Evolutionary conservation across 768 basidiomycete species (phyloP).

Genomic region (Gautieria morchelliformis): DNA sequence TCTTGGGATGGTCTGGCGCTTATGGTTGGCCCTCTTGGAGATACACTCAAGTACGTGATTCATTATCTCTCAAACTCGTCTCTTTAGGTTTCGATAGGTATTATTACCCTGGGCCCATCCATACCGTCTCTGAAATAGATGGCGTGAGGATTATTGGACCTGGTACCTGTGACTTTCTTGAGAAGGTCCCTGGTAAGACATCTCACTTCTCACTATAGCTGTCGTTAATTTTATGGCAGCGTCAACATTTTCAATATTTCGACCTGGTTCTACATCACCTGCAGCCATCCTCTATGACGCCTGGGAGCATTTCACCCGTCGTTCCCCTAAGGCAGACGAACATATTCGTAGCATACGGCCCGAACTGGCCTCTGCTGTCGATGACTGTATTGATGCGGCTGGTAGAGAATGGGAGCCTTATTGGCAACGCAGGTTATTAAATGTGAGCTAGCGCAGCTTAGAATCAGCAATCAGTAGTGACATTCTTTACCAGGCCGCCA

Average conservation of each 20-base stretch:
- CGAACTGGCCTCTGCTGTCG: conserved; percentile 78
- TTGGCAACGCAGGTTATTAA: conserved; percentile 83
- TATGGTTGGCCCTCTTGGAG: conserved; percentile 89
- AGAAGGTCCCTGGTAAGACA: conserved; percentile 80
- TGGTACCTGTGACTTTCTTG: conserved; percentile 77
- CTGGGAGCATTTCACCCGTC: conserved; percentile 74
- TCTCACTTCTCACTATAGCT: not conserved
- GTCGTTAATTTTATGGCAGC: conserved; percentile 31
- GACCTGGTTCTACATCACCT: conserved; percentile 86
- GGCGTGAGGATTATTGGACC: conserved; percentile 79
- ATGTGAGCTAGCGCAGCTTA: conserved; percentile 35
- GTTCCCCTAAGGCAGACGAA: conserved; percentile 89
- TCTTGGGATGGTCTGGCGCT: conserved; percentile 72
- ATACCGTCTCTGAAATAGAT: conserved; percentile 80
- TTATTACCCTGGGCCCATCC: conserved; percentile 63
- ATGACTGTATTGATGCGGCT: conserved; percentile 90
- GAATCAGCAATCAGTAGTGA: not conserved
- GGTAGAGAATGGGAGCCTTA: conserved; percentile 84
- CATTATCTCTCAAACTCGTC: not conserved
- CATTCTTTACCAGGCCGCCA: conserved; percentile 63
- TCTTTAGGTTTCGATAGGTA: conserved; percentile 40
- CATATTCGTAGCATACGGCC: conserved; percentile 80
- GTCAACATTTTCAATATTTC: conserved; percentile 74
- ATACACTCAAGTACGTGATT: conserved; percentile 56
- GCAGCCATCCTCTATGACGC: conserved; percentile 91